Evolutionary conservation across 768 basidiomycete genomes (phyloP), one percentile per base, ranked within the genome.

Genomic region (Hebeloma cylindrosporum): DNA sequence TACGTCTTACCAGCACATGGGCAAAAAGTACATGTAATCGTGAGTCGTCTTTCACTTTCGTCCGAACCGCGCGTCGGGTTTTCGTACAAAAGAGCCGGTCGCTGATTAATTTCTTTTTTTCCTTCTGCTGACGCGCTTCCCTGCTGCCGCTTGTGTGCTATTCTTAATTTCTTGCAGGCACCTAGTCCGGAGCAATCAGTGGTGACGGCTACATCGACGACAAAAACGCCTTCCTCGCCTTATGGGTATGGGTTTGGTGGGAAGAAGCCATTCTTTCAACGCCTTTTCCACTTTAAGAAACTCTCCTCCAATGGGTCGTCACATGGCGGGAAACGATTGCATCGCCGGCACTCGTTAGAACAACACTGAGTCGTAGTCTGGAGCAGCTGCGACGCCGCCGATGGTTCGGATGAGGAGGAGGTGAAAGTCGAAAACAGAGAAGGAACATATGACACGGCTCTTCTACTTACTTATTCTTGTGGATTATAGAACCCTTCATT

Each of bases 1-100:
- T 88, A 86, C 59, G 78, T 87, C 51, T 72, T 85, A 29, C 84
- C 84, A 3, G 72, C 76, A 8, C 76, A 78, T 8, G 82, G 83
- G n/a, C 83, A 85, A 59, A 88, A 87, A 55, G 77, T 86, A 45
- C 84, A 82, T 60, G 74, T 85, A 50, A 73, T 88, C 56, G 86
- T 87, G 65, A 73, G 86, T 56, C 38, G 20, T 18, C 13, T 18
- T 14, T 22, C n/a, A 16, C 14, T 26, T 28, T n/a, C n/a, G n/a
- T n/a, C 20, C 16, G 40, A 46, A 35, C 29, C 33, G n/a, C 21
- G 33, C 36, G 30, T 33, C 28, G 33, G 29, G 35, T 17, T 38
- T 21, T n/a, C 30, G 3, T 20, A n/a, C n/a, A n/a, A n/a, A n/a
- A n/a, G n/a, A n/a, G n/a, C n/a, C n/a, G n/a, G n/a, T n/a, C n/a